Conservation (phyloP, 306 rosid genomes). For the Castanopsis chinensis region DNA sequence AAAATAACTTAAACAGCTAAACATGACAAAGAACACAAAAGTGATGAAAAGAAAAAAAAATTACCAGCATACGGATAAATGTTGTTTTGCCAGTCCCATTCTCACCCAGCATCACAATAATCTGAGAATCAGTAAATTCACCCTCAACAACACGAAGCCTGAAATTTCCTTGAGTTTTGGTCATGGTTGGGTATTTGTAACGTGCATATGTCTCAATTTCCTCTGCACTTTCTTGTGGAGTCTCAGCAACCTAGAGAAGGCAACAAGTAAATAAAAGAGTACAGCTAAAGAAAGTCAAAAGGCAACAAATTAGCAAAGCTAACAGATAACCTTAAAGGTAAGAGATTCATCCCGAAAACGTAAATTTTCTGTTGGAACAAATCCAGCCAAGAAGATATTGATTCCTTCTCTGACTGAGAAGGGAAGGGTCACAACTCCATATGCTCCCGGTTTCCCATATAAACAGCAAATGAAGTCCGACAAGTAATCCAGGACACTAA, state of each 20-base stretch:
- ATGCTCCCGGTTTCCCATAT: conserved; percentile 98
- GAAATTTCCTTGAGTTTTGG: conserved; percentile 87
- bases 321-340: conserved; percentile 71
- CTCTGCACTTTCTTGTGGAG: conserved; percentile 94
- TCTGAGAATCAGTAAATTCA: conserved; percentile 98
- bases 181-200: conserved; percentile 87
- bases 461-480: conserved; percentile 98
- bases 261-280: conserved; percentile 17
- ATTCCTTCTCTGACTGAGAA: conserved; percentile 99
- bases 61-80: conserved; percentile 98
- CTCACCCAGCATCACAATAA: conserved; percentile 97
- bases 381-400: conserved; percentile 96
- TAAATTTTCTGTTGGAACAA: conserved; percentile 96
- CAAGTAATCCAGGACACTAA: conserved; percentile 95
- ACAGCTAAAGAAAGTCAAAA: neutral
- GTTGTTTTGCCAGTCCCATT: conserved; percentile 99
- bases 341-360: conserved; percentile 92
- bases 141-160: conserved; percentile 82
- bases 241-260: conserved; percentile 85
- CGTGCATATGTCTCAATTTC: conserved; percentile 92
- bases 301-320: conserved; percentile 1
- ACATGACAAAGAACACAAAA: neutral
- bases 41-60: conserved; percentile 18
- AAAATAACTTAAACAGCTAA: neutral
- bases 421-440: conserved; percentile 98